Evolutionary conservation across 73 alveolate species (phyloP).

Genomic region (Urostyla sp.): DNA sequence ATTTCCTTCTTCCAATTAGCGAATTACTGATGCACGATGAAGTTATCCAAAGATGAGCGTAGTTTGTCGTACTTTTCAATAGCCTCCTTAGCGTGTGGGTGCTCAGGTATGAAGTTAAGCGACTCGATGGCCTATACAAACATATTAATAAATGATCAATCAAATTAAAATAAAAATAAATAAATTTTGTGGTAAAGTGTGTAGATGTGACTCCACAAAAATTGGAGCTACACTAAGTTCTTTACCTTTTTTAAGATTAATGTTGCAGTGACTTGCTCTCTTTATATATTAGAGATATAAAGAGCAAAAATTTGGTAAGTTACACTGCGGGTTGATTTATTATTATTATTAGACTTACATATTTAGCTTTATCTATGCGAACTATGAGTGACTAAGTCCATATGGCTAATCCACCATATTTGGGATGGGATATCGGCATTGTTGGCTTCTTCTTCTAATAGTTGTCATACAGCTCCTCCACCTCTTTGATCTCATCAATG

Average conservation of each 20-base stretch:
- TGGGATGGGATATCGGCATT: conserved; percentile 84
- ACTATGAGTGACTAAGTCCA: conserved; percentile 83
- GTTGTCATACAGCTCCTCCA: conserved; percentile 82
- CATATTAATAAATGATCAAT: not conserved
- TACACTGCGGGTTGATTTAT: too few species aligned
- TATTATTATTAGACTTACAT: conserved; percentile 3
- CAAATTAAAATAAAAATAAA: not conserved
- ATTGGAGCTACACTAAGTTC: conserved; percentile 1
- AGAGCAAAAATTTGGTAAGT: too few species aligned
- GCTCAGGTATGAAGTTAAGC: conserved; percentile 62
- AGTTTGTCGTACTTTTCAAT: conserved; percentile 82
- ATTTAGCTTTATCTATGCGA: conserved; percentile 68
- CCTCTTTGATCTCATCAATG: conserved; percentile 86
- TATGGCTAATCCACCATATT: conserved; percentile 85
- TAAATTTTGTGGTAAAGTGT: conserved; percentile 2
- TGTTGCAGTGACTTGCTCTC: too few species aligned
- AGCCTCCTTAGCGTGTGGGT: conserved; percentile 73
- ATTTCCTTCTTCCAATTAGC: conserved; percentile 85
- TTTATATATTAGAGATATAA: too few species aligned
- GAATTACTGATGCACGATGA: conserved; percentile 75
- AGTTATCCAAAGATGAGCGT: conserved; percentile 73
- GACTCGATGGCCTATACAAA: conserved; percentile 56
- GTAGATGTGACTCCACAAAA: conserved; percentile 1
- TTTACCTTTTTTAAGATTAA: not conserved
- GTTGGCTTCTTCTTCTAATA: conserved; percentile 71